A percentile compares a stretch with the other conserved stretches of the same genome.
Evolutionary conservation across 305 asterid genomes (phyloP).

Genomic region (Euphrasia arctica): DNA sequence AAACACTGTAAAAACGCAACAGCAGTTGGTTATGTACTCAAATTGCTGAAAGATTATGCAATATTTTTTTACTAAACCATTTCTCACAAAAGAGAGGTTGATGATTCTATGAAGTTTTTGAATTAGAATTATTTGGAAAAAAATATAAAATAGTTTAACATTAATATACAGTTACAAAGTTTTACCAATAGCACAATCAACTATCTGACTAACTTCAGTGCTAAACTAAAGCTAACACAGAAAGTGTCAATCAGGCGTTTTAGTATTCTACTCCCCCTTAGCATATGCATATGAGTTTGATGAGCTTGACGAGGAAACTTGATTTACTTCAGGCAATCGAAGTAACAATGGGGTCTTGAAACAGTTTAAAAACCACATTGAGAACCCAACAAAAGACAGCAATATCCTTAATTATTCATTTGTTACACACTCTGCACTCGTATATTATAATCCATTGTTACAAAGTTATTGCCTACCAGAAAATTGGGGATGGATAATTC

Average conservation of each 20-base stretch:
- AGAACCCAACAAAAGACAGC: background rate
- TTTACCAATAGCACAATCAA: too few species aligned
- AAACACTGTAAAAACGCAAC: too few species aligned
- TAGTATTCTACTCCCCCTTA: too few species aligned
- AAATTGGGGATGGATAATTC: conserved; percentile 13
- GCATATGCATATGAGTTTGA: too few species aligned
- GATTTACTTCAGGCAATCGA: too few species aligned
- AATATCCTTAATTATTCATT: too few species aligned
- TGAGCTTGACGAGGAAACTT: too few species aligned
- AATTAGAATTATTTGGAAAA: background rate
- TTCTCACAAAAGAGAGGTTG: background rate
- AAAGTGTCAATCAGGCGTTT: too few species aligned
- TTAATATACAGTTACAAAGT: background rate
- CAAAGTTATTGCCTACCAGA: too few species aligned
- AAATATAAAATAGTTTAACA: background rate
- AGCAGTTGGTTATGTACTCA: conserved; percentile 20
- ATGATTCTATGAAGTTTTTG: conserved; percentile 4
- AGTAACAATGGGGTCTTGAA: background rate
- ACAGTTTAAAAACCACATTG: background rate
- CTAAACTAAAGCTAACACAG: too few species aligned
- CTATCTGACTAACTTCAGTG: too few species aligned
- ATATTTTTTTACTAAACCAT: background rate
- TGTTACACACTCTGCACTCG: background rate
- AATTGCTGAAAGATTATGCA: background rate
- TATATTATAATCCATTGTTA: too few species aligned